These are phyloP conservation scores for Fusarium bactridioides DNA, from an alignment of 2,329 filamentous ascomycete species.

Conservation along the genomic window DNA sequence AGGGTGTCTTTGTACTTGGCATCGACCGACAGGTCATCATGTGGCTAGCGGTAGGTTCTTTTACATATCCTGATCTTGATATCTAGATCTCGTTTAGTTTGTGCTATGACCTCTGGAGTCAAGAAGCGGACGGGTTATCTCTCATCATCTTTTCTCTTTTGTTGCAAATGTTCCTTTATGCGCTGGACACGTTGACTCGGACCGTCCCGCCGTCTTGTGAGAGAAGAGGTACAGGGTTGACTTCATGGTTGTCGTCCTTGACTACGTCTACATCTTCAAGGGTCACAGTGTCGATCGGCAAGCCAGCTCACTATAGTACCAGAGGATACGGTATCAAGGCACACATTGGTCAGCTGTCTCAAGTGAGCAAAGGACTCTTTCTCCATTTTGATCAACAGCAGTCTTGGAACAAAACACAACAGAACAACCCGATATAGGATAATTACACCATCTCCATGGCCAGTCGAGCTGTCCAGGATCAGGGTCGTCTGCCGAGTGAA, in stretches of 20 bases:
- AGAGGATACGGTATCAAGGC: conserved; percentile 23
- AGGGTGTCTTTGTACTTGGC: conserved; percentile 31
- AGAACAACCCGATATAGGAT: background rate
- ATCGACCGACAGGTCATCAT: conserved; percentile 18
- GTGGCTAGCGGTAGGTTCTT: conserved; percentile 10
- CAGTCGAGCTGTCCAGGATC: conserved; percentile 16
- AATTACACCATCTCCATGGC: background rate
- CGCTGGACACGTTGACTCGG: conserved; percentile 1
- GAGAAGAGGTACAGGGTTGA: background rate
- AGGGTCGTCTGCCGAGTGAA: conserved; percentile 26
- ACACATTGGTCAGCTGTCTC: conserved; percentile 21
- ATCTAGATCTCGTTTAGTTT: conserved; percentile 22
- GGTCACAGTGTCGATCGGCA: conserved; percentile 18
- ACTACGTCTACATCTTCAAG: conserved; percentile 18
- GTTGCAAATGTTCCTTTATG: background rate
- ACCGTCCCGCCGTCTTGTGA: background rate
- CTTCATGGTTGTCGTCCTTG: background rate
- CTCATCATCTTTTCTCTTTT: background rate
- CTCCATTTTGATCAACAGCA: conserved; percentile 10
- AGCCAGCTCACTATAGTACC: conserved; percentile 2
- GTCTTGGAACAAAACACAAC: conserved; percentile 9
- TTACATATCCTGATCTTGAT: background rate
- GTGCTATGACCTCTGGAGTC: conserved; percentile 27
- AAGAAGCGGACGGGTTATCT: background rate
- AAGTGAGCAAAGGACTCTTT: background rate